Evolutionary conservation across 2,329 filamentous ascomycete species (phyloP).

Genomic region (Polychaeton citri): DNA sequence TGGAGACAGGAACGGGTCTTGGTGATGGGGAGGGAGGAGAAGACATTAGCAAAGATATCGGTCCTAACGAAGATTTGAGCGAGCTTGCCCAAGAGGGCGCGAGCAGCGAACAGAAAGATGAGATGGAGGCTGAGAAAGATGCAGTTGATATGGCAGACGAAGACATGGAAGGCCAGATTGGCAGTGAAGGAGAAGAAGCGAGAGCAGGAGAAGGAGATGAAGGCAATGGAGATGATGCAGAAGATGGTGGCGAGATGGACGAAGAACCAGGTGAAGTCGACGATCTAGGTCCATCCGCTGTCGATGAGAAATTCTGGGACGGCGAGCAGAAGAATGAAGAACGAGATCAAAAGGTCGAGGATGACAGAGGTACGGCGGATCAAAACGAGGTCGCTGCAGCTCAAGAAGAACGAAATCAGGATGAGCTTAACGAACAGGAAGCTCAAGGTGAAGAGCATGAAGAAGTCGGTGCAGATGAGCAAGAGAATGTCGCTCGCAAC

Average conservation of each 20-base stretch:
- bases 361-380: constrained; percentile 34
- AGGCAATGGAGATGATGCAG: constrained; percentile 25
- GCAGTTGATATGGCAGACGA: constrained; percentile 87
- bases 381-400: constrained; percentile 32
- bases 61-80: constrained; percentile 81
- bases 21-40: constrained; percentile 92
- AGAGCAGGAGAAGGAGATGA: constrained; percentile 56
- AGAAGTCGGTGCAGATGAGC: constrained; percentile 25
- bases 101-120: constrained; percentile 42
- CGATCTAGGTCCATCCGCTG: constrained; percentile 73
- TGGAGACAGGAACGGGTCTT: constrained; percentile 84
- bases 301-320: constrained; percentile 99
- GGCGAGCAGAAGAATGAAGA: constrained; percentile 64
- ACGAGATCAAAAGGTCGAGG: constrained; percentile 66
- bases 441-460: constrained; percentile 36
- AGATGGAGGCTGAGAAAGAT: constrained; percentile 69
- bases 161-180: constrained; percentile 77
- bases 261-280: constrained; percentile 86
- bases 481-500: constrained; percentile 54
- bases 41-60: constrained; percentile 94
- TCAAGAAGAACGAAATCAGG: constrained; percentile 27
- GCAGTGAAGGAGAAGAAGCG: constrained; percentile 40
- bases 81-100: constrained; percentile 73
- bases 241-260: constrained; percentile 52
- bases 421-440: constrained; percentile 48